Base-by-base conservation (phyloP, 768 basidiomycete genomes). In the Clitopilus passeckerianus region DNA sequence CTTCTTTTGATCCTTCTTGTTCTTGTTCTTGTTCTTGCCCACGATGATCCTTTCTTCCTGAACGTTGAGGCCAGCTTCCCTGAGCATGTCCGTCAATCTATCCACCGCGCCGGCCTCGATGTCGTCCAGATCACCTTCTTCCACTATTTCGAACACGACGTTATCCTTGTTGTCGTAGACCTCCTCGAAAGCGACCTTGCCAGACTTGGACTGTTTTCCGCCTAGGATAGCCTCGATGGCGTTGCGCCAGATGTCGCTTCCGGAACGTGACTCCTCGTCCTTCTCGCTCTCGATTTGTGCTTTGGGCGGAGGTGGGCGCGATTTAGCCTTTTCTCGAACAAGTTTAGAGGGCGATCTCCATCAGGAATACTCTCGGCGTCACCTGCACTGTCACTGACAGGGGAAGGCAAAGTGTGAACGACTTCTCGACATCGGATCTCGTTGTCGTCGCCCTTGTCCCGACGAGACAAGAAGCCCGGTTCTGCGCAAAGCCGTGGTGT, bases 401-500 rank as follows among this genome's bases (percentile, higher is more conserved):
- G 59, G 43, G 64, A 60, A 30, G 70, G 69, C 34, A 69, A 63
- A 46, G 70, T 67, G 59, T 79, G 71, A 59, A 93, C 78, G 62
- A 95, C 80, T 72, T 93, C 86, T 53, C 93, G 86, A 72, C 93
- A 95, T 59, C 85, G 86, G 66, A 94, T 87, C 65, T 80, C 74
- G 10, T 86, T 79, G 64, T 92, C 89, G 56, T 86, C 84, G 54
- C 79, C 80, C 37, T 80, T 75, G 63, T 91, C 87, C 53, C 80
- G 80, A 33, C 78, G 84, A 58, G 91, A 90, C 71, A 84, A 89
- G 78, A 99, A 98, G 10, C 95, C 92, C 16, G 95, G 95, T 66
- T 96, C 89, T 60, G 87, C 85, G 68, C 97, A 98, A 18, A 99
- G 80, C 58, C 94, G 90, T 34, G 97, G 95, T 0, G 96, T 97